Base-by-base conservation (phyloP, 345 rosid genomes). In the Salix dunnii region DNA sequence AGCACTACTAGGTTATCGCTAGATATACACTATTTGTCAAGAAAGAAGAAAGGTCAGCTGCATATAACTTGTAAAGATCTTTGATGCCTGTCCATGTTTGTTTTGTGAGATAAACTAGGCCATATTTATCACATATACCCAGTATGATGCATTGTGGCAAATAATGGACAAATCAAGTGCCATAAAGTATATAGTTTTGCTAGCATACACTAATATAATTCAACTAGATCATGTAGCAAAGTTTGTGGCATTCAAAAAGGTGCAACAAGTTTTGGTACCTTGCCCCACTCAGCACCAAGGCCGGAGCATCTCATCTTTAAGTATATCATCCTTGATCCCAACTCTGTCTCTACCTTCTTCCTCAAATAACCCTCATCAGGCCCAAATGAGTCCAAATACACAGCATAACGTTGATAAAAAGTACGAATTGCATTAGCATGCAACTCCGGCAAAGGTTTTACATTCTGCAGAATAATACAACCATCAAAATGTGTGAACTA, bases 261-360 rank as follows among this genome's bases (percentile, higher is more conserved):
- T 28, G 10, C 65, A 64, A 67, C 73, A n/a, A n/a, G 73, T 40
- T 40, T 71, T 13, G 62, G 36, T 88, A 95, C 98, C 96, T 96
- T 93, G 75, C 97, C 96, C 99, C 99, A 96, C 76, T 91, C 92
- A 17, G 97, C 79, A 76, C 86, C 91, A 74, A 93, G 96, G 71
- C 94, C 93, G 17, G 92, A 81, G 82, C 96, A 91, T 85, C 99
- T 91, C 98, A 96, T 96, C 94, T 96, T 96, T 81, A 96, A 80
- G 90, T 87, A 89, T 73, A 96, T 96, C 98, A 96, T 91, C 87
- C 88, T 93, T 49, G 98, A 86, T 28, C 98, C 99, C 87, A 96
- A 84, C 81, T 96, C 97, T 36, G 79, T 89, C 92, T 91, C 99
- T 43, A 93, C 96, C 83, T 96, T 96, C 91, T 96, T 95, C 82